Base-by-base conservation (phyloP, 2,329 filamentous ascomycete genomes). In the Ramularia endophylla region DNA sequence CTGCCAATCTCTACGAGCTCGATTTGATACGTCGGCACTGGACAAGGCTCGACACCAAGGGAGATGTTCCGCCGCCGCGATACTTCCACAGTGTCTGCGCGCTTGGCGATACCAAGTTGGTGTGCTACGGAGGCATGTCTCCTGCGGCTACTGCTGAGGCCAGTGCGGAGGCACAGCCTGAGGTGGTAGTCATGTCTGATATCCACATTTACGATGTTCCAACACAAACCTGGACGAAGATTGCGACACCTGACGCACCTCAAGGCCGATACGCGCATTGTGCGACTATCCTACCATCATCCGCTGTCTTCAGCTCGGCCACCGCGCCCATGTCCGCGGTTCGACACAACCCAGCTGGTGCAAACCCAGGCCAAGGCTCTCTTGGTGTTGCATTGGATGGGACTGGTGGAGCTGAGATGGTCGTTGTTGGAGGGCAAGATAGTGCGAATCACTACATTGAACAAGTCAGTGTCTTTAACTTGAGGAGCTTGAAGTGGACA, bases 391-490 rank as follows among this genome's bases (percentile, higher is more conserved):
- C 85, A 48, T 81, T 97, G 45, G 89, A 98, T 63, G 90, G 92
- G 1, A 80, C 80, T 15, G 92, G 92, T 12, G 92, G 92, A 22
- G 87, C 92, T 2, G 90, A 98, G 63, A 95, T 98, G 90, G 78
- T 98, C 5, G 83, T 98, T 11, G 89, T 97, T 6, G 92, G 92
- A 46, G 92, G 92, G 0, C 92, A 98, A 64, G 92, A 98, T 59
- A 92, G 86, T 40, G 83, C 84, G n/a, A 98, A 98, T 63, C 89
- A 95, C 63, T 98, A 98, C 60, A 98, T 98, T 53, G 90, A 98
- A 65, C 88, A 98, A 65, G 94, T 98, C 50, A 97, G 88, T 61
- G 87, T 98, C 2, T 98, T 98, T 72, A 98, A 98, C 58, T 72
- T 98, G 18, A 80, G 92, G 36, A 95, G 87, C 61, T 69, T 97